Evolutionary conservation across 208 protist species (phyloP), one percentile per base, ranked within the genome.

Genomic region (Leishmania aethiopica): DNA sequence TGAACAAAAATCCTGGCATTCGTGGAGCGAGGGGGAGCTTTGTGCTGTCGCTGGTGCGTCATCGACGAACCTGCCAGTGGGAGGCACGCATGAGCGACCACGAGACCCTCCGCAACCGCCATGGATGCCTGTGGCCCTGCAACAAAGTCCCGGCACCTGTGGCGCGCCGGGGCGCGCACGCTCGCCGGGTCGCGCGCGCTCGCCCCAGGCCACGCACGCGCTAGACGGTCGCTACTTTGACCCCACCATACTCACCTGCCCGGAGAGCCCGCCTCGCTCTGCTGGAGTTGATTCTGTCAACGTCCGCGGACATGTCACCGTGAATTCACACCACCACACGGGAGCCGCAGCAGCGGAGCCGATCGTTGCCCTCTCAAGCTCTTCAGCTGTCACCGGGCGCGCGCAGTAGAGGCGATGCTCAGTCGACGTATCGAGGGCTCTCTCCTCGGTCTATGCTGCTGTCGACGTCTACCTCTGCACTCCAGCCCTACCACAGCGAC

Each of bases 151-250:
- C 17, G 40, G 51, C 55, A 60, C 37, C 22, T 79, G 55, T 19
- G 8, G 10, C 51, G 75, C 70, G 10, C 82, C 78, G 32, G 60
- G 55, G 25, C 85, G 85, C 32, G 81, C 42, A 25, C 72, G n/a
- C n/a, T n/a, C n/a, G n/a, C n/a, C n/a, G 32, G 59, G 72, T 22
- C 81, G 85, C 13, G 85, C 85, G 0, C 85, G 85, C 45, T 86
- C 82, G 6, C 85, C 85, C 4, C 78, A 78, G 62, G 67, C 78
- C 5, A 62, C 82, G 22, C 85, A 86, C 37, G 77, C 77, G n/a
- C 78, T 88, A 13, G 82, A 88, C 70, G 17, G 42, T 40, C 62
- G 75, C 69, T 82, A 76, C 78, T 88, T 88, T 51, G 85, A 88
- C 53, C 85, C 85, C 6, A 86, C 85, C 35, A n/a, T 59, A 7